Evolutionary conservation across 164 flowering plant genomes (phyloP), one percentile per base, ranked within the genome.

Genomic region (Aristolochia contorta): DNA sequence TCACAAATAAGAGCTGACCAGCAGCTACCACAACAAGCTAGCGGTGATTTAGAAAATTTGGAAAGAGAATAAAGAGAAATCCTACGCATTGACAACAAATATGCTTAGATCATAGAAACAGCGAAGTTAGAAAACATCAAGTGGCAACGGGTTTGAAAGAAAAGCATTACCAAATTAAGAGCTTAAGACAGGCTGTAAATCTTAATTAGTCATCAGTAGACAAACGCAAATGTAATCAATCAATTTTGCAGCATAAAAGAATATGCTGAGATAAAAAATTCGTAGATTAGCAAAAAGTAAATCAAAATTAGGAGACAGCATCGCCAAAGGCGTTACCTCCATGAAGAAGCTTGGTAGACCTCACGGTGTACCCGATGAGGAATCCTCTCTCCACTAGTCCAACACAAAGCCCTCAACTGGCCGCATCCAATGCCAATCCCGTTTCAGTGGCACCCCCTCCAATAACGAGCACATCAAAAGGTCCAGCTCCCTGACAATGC

Each of bases 311-410:
- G 58, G 25, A 55, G 23, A 9, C 9, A 25, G n/a, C 18, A 55
- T 9, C 23, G 16, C 58, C 58, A 12, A 3, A 5, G 4, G 5
- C 27, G 25, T 20, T 49, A 71, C 70, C 74, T 63, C 74, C 74
- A 66, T 71, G 74, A 50, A 71, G 66, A 16, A 71, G 65, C 74
- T 71, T 71, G 48, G 74, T 71, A 6, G 74, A 71, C 33, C 70
- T 58, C 6, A 66, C 2, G 73, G 65, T 41, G 69, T 47, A 25
- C 73, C 73, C 7, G 73, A 65, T 3, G 69, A 60, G 54, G 65
- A 70, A 60, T 70, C 73, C 6, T 70, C 73, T 70, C 62, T 70
- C 73, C 23, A 70, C 69, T 16, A 70, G 65, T 32, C 66, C 72
- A 19, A 64, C 68, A 41, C 41, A 57, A 12, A 69, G 63, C 19